Base-by-base conservation (phyloP, 208 protist species). In the Acanthamoeba castellanii region DNA sequence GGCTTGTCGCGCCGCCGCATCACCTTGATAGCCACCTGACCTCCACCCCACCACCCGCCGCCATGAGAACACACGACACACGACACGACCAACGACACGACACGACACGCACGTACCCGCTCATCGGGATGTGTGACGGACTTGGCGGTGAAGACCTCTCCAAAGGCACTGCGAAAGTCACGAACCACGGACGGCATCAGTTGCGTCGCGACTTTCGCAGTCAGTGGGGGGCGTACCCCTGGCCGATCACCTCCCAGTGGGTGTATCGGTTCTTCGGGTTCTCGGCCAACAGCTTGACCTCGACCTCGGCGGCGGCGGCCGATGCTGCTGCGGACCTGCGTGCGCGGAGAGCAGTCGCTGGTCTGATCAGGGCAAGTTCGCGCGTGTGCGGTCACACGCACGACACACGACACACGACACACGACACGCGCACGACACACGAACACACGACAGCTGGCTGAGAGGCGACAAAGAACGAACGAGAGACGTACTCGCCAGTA, bases 191-290 rank as follows among this genome's bases (percentile, higher is more conserved):
- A n/a, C n/a, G n/a, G n/a, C n/a, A n/a, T n/a, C n/a, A n/a, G n/a
- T n/a, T n/a, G n/a, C n/a, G n/a, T n/a, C n/a, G n/a, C n/a, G n/a
- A n/a, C n/a, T n/a, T n/a, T n/a, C n/a, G n/a, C n/a, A n/a, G 68
- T 37, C 25, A 76, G 68, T 3, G 68, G 18, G 34, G 5, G 68
- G 9, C 47, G 64, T 18, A 87, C 78, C 78, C 78, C 20, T 87
- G 78, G 8, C 78, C 78, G 6, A 87, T 87, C 11, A 37, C 78
- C 18, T 30, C 47, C 78, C 78, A 87, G 6, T 61, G 20, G 27
- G 78, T 61, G 78, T 87, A 87, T 2, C 50, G 11, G 32, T n/a
- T 87, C 78, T 87, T 87, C 1, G 78, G 78, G 27, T 87, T 87
- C 50, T 87, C 78, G 27, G 8, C n/a, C 45, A 87, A 37, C 32